Conservation (phyloP, 345 rosid genomes). For the Arabis hirsuta region DNA sequence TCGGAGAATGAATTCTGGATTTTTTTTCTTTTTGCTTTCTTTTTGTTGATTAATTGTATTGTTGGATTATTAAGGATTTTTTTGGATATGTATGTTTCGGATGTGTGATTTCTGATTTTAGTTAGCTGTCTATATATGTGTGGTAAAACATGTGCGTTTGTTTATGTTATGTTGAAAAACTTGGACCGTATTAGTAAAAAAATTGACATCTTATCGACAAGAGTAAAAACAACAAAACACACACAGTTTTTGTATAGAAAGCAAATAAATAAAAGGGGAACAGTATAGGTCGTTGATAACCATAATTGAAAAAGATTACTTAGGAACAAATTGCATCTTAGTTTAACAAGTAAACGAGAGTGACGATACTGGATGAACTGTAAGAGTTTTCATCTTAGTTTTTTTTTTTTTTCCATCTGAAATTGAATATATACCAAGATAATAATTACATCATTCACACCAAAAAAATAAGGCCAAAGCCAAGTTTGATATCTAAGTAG, state of each 20-base stretch:
- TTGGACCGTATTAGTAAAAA: neutral
- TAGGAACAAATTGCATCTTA: too few species aligned
- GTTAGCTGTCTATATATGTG: neutral
- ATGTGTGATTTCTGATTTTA: slow-evolving; percentile 23
- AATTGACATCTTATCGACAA: neutral
- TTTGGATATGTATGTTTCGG: slow-evolving; percentile 3
- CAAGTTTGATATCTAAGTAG: too few species aligned
- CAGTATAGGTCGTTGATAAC: neutral
- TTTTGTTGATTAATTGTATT: slow-evolving; percentile 7
- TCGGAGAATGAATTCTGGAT: slow-evolving; percentile 7
- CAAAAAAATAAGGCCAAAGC: too few species aligned
- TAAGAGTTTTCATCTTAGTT: too few species aligned
- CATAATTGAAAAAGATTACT: too few species aligned
- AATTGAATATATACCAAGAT: too few species aligned
- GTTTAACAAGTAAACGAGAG: too few species aligned
- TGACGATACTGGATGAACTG: too few species aligned
- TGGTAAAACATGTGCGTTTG: neutral
- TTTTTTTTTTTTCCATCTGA: too few species aligned
- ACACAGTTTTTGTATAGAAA: neutral
- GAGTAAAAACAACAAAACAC: neutral
- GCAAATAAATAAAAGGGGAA: neutral
- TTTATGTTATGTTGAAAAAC: neutral
- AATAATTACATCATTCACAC: too few species aligned
- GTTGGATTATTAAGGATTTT: slow-evolving; percentile 8
- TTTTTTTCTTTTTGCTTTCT: neutral